Evolutionary conservation across 345 rosid species (phyloP), one percentile per base, ranked within the genome.

Genomic region (Murraya koenigii): DNA sequence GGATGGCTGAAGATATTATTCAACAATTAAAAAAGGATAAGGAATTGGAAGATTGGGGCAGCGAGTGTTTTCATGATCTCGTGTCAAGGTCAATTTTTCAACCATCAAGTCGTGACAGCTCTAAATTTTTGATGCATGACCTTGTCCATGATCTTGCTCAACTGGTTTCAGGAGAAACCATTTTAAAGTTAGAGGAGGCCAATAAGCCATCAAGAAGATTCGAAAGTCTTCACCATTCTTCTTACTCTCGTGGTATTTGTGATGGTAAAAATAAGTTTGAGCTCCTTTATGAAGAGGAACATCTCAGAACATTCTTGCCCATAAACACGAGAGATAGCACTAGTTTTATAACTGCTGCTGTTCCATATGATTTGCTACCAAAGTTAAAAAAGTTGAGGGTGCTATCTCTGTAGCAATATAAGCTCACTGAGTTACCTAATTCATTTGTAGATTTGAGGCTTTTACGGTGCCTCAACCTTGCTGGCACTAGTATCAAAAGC

Each of bases 181-280:
- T 6, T 64, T 19, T 64, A 0, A 35, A 38, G 5, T 19, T 64
- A 14, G 68, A 62, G 4, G 30, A 62, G 38, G 23, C 39, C 8
- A 15, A 63, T 17, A 7, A 11, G 39, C 11, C 2, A 35, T 19
- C 22, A 2, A 14, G 44, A 17, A 26, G 66, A 33, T 35, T 64
- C 8, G 13, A 64, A 19, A 64, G 68, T 8, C 9, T 20, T 33
- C 68, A 14, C 19, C 44, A 64, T 33, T 64, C 8, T 64, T 64
- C 44, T 0, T 8, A 33, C 5, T 33, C 5, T 20, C 14, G 25
- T 1, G 7, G 35, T n/a, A n/a, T 17, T 2, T 1, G 0, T 1
- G 68, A 64, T 0, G 23, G 13, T 7, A 33, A 35, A 33, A 20
- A 33, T 3, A 64, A 64, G 14, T 33, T 64, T 8, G 22, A 64